Base-by-base conservation (phyloP, 208 protist genomes). In the Trypanosoma grayi region DNA sequence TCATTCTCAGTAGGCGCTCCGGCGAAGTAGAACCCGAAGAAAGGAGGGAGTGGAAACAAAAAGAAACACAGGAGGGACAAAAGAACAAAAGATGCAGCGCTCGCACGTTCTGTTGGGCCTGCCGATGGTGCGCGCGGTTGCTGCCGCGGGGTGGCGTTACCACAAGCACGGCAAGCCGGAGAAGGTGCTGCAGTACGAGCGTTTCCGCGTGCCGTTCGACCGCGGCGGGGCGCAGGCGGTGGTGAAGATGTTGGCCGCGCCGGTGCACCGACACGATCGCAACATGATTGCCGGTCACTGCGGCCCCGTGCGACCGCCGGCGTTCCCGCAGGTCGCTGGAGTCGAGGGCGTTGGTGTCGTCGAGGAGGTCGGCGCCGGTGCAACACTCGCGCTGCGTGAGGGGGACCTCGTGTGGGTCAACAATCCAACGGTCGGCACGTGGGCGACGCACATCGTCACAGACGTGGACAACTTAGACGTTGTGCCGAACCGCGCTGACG, bases 211-310 rank as follows among this genome's bases (percentile, higher is more conserved):
- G 11, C 90, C 90, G 25, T 96, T 96, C 48, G 69, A 94, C 56
- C 85, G 87, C 70, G 78, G 73, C 44, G 69, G 85, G 16, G 58
- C 66, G 20, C 76, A 98, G 56, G 91, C 98, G 30, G 79, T 97
- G 10, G 84, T 99, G 50, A 95, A 96, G 77, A 98, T 99, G 90
- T 57, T 98, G 8, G 87, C 92, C 4, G 93, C 96, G 4, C 96
- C 97, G 24, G 94, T 99, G 22, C 98, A 99, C 68, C 91, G 93
- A 40, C 92, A 98, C 9, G 97, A 99, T 70, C 89, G 98, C 53
- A 98, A 97, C 69, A 71, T 97, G 28, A 91, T 98, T 54, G 79
- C 97, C 47, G 97, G 97, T 6, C 73, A 84, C 30, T 92, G 90
- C 51, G 83, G 75, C 0, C 77, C 76, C 2, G 25, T 80, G 3